Evolutionary conservation across 2,329 filamentous ascomycete genomes (phyloP), one percentile per base, ranked within the genome.

Genomic region (Chrysoporthe cubensis): DNA sequence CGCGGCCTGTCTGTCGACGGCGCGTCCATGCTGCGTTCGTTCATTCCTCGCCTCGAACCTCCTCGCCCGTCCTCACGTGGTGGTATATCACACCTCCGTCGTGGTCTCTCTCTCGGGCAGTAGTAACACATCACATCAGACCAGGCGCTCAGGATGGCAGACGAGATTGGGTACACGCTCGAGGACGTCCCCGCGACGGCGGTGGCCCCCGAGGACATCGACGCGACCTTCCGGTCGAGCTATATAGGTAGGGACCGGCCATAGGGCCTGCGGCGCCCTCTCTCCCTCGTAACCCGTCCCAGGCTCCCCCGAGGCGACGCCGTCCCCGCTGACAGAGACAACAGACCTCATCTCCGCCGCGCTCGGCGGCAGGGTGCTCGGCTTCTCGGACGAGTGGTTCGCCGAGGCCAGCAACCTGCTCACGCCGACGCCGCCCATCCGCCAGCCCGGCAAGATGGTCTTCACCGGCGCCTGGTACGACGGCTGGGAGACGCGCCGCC

Each of bases 381-480:
- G 83, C 66, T 89, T 85, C 77, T 91, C 88, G 61, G 87, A 91
- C 75, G 81, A 91, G 78, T 91, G 87, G 87, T 91, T 91, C 74
- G 89, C 88, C 56, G 86, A 89, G 72, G 88, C 89, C 32, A 74
- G 80, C 67, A 91, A 91, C 76, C 82, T 91, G 67, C 76, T 91
- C 70, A 91, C 85, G 42, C 87, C 88, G n/a, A 87, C 84, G 34
- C 76, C 88, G 42, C 88, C 89, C 48, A 86, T 91, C 76, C 82
- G 84, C 71, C 84, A 89, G 74, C 84, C 84, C 1, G 88, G 88
- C 70, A 89, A 90, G 78, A 91, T 91, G 85, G 88, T 91, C 67
- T 89, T 85, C 74, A 85, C 88, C 1, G 89, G 89, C 61, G 88
- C 89, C 58, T 91, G 89, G 89, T 91, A 89, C 74, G 89, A 91